phyloP scores from a whole-genome alignment of 73 alveolate species.

The Tetrahymena borealis region DNA sequence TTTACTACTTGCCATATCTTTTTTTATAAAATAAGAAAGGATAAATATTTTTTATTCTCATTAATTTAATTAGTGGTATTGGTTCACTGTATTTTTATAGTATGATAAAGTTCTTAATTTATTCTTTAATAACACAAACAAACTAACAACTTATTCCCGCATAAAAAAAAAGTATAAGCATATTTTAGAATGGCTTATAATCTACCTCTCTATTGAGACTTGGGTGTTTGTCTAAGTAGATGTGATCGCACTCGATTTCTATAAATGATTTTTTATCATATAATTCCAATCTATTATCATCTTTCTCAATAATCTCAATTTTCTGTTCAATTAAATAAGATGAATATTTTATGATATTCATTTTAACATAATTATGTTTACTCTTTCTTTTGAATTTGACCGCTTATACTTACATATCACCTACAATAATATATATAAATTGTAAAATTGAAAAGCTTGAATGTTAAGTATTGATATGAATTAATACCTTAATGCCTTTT shows the following conservation, averaged over 20 bases:
- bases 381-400: not conserved
- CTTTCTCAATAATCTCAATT: not conserved
- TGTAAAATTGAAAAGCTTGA: too few relatives aligned
- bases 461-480: too few relatives aligned
- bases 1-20: not conserved
- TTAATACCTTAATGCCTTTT: too few relatives aligned
- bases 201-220: not conserved
- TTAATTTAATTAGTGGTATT: too few relatives aligned
- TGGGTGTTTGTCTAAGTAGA: not conserved
- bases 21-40: not conserved
- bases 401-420: not conserved
- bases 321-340: not conserved
- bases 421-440: too few relatives aligned
- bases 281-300: not conserved
- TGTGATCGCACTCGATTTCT: not conserved
- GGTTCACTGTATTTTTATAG: too few relatives aligned
- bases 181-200: too few relatives aligned
- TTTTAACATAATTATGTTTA: not conserved
- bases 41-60: not conserved
- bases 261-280: not conserved
- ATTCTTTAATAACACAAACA: too few relatives aligned
- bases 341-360: not conserved
- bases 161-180: too few relatives aligned
- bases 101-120: too few relatives aligned
- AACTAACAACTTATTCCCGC: too few relatives aligned